Conservation (phyloP, 1,284 basidiomycete genomes). For the Marasmius oreades region DNA sequence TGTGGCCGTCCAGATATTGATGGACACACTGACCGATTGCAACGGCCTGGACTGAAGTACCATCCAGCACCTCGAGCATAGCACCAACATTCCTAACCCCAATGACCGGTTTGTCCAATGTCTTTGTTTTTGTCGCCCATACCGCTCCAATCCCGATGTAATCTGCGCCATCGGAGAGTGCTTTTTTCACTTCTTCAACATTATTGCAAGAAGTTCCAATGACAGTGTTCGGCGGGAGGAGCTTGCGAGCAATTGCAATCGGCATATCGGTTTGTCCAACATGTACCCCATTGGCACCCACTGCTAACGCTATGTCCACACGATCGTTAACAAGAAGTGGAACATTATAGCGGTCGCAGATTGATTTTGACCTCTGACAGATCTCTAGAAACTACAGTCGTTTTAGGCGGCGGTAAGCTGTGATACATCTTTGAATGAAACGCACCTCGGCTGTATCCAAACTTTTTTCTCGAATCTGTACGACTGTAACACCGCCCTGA, state of each 20-base stretch:
- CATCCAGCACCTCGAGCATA: slow-evolving; percentile 63
- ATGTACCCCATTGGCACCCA: slow-evolving; percentile 80
- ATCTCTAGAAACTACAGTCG: slow-evolving; percentile 71
- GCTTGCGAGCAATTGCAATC: slow-evolving; percentile 58
- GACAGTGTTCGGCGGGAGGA: slow-evolving; percentile 71
- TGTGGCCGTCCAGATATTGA: neutral
- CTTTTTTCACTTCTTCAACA: slow-evolving; percentile 56
- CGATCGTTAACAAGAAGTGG: slow-evolving; percentile 93
- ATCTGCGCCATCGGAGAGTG: slow-evolving; percentile 63
- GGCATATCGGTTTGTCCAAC: slow-evolving; percentile 92
- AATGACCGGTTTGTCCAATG: slow-evolving; percentile 53
- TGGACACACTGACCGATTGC: slow-evolving; percentile 65
- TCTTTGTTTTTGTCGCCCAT: slow-evolving; percentile 74
- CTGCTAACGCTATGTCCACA: slow-evolving; percentile 81
- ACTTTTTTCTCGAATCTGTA: slow-evolving; percentile 87
- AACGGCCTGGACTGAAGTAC: slow-evolving; percentile 65
- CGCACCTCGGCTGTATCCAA: slow-evolving; percentile 75
- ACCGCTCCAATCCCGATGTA: slow-evolving; percentile 88
- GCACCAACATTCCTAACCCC: slow-evolving; percentile 66
- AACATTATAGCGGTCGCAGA: slow-evolving; percentile 81
- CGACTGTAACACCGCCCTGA: slow-evolving; percentile 83
- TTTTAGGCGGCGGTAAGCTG: neutral
- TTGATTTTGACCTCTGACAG: slow-evolving; percentile 64
- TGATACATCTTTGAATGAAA: neutral
- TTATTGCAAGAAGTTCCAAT: slow-evolving; percentile 84